Percentiles rank a stretch among this genome's conserved stretches.
These are phyloP conservation scores for Taxawa tesnikishii DNA, from an alignment of 2,329 filamentous ascomycete species.

Conservation along the genomic window DNA sequence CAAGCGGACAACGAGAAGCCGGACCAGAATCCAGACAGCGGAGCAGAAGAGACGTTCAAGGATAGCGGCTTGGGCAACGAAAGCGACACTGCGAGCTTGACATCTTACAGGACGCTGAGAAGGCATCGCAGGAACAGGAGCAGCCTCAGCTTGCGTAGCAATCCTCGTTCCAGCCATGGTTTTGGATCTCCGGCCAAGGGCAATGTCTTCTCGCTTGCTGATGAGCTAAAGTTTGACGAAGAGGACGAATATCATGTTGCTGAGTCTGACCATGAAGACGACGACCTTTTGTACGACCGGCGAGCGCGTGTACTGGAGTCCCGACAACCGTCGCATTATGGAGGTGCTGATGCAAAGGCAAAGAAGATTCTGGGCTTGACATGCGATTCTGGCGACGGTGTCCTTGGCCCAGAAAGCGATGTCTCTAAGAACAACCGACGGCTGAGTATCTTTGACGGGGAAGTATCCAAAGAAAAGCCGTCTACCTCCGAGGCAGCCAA, in stretches of 20 bases:
- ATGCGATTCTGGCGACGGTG: background rate
- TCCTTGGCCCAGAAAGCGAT: background rate
- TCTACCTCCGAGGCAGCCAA: too few relatives aligned
- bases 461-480: too few relatives aligned
- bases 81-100: slow-evolving; percentile 60
- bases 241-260: slow-evolving; percentile 51
- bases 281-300: slow-evolving; percentile 38
- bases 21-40: slow-evolving; percentile 27
- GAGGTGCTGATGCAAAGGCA: slow-evolving; percentile 29
- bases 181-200: slow-evolving; percentile 1
- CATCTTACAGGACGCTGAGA: slow-evolving; percentile 26
- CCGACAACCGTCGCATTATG: slow-evolving; percentile 21
- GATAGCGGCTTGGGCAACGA: slow-evolving; percentile 44
- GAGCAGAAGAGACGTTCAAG: slow-evolving; percentile 42
- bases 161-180: slow-evolving; percentile 12
- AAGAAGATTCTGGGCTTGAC: slow-evolving; percentile 30
- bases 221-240: slow-evolving; percentile 79
- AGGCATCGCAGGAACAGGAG: slow-evolving; percentile 20
- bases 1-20: slow-evolving; percentile 36
- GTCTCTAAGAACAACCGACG: too few relatives aligned
- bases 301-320: slow-evolving; percentile 18
- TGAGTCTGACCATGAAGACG: slow-evolving; percentile 51
- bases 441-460: too few relatives aligned
- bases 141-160: slow-evolving; percentile 20
- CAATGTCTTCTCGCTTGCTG: slow-evolving; percentile 46